Base-by-base conservation (phyloP, 2,329 filamentous ascomycete species). In the Ophiocordyceps robertsii region DNA sequence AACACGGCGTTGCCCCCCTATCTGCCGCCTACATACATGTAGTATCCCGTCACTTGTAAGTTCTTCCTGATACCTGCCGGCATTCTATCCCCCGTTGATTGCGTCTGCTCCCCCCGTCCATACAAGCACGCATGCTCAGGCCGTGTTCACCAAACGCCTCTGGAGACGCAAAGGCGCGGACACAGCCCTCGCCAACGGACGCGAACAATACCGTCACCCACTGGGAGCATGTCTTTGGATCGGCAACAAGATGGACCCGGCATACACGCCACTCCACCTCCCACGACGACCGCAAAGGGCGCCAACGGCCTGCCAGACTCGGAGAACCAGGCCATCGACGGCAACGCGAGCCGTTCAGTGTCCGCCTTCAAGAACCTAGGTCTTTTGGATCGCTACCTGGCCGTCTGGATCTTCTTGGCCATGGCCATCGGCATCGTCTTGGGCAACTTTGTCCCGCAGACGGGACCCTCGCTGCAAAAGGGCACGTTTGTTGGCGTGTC, bases 341-440 rank as follows among this genome's bases (percentile, higher is more conserved):
- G 17, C 9, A 10, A 10, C 13, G 10, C 4, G n/a, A 6, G 11
- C 3, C 33, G 2, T 7, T 17, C 33, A 5, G 19, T 21, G 6
- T 72, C 71, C 0, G 61, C 65, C 0, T 74, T 76, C 58, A 73
- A 72, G 37, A 62, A 69, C 2, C 69, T 82, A 0, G 72, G 73
- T 5, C 66, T 70, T 48, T 66, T 84, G 1, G 78, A 84, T 52
- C 71, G 77, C 2, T 77, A 76, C 50, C 70, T 84, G 1, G 78
- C 75, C 3, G 32, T 82, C 24, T 84, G 84, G 84, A 89, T 90
- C 45, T 67, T 90, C 24, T 70, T 90, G 0, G 82, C 84, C 38
- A 92, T 92, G 79, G 68, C 73, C 1, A 61, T 87, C 8, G 84
- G 85, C 4, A 80, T 92, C 37, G 63, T 89, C 1, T 62, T 90